Base-by-base conservation (phyloP, 1,139 yeast genomes). In the Scheffersomyces illinoinensis region DNA sequence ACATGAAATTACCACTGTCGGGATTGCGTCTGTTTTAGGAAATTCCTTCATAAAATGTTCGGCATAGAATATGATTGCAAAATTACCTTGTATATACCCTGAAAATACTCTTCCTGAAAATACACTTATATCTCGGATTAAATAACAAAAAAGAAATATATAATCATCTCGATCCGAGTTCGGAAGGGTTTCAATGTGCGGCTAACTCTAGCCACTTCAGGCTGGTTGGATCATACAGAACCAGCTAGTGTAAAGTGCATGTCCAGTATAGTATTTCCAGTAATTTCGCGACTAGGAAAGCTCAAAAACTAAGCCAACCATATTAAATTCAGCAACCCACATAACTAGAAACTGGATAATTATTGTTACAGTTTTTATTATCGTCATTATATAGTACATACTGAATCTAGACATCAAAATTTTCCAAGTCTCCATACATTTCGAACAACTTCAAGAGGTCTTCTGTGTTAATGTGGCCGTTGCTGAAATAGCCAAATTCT, bases 381-480 rank as follows among this genome's bases (percentile, higher is more conserved):
- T 23, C 8, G 23, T 50, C 33, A 50, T 51, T 50, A 50, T 43
- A 24, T 47, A 21, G n/a, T 43, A 19, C 51, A 49, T 46, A 24
- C 54, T 47, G 21, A 21, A 7, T 48, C 50, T 48, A 48, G 21
- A 54, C 47, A 24, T 50, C 50, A 54, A 24, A 47, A 14, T 23
- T 23, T 26, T n/a, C 52, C 17, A 48, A 48, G 50, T 78, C 80
- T 4, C 79, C 82, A 63, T 77, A 79, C 33, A 77, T 68, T 59
- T 76, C 79, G 59, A 79, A 78, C 53, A 79, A 67, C 63, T 72
- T 73, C 55, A 79, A 62, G 33, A 80, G 68, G 58, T 80, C 84
- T 48, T 77, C 82, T 59, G 72, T 73, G n/a, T 61, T 64, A 10
- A 53, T 58, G 43, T 56, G 59, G 8, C 58, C 56, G 20, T 59